Evolutionary conservation across 345 rosid species (phyloP).

Genomic region (Eucalyptus decipiens): DNA sequence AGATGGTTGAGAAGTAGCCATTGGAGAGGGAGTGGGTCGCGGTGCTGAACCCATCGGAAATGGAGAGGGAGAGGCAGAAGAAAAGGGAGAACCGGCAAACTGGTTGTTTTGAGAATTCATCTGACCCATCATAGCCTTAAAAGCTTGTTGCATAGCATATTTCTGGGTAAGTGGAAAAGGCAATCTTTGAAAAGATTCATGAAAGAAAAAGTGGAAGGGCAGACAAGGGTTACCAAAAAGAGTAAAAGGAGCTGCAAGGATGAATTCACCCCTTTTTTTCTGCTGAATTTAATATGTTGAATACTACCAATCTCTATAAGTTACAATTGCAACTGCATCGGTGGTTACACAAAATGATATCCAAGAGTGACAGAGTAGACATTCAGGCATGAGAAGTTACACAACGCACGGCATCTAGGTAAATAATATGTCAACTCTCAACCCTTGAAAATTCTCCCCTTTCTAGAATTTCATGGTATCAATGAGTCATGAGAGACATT

Average conservation of each 20-base stretch:
- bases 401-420: neutral
- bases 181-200: neutral
- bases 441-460: neutral
- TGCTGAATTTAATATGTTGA: neutral
- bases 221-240: neutral
- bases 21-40: slow-evolving; percentile 28
- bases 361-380: neutral
- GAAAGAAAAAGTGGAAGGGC: neutral
- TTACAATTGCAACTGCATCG: neutral
- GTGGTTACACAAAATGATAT: neutral
- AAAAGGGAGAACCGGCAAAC: slow-evolving; percentile 39
- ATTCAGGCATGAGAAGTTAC: neutral
- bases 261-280: neutral
- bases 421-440: neutral
- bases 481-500: neutral
- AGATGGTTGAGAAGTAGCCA: slow-evolving; percentile 26
- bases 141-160: slow-evolving; percentile 93
- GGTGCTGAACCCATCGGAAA: slow-evolving; percentile 40
- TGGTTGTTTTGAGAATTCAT: slow-evolving; percentile 67
- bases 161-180: slow-evolving; percentile 27
- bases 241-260: neutral
- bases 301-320: neutral
- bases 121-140: slow-evolving; percentile 80
- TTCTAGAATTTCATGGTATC: neutral
- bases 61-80: slow-evolving; percentile 57